phyloP scores from a whole-genome alignment of 257 asterid genomes.

The Marsdenia floribunda region DNA sequence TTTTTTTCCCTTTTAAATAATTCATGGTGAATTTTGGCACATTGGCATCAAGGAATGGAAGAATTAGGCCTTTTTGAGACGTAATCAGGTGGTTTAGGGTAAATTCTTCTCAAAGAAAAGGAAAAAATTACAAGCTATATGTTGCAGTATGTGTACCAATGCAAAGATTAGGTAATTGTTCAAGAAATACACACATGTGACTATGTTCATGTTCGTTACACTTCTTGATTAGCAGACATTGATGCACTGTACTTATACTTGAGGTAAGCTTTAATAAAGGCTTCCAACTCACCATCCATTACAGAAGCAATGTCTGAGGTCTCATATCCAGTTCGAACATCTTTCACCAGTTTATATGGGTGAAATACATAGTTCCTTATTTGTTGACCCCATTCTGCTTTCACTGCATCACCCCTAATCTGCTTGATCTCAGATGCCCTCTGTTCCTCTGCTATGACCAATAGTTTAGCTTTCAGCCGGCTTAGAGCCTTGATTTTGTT shows the following conservation, averaged over 20 bases:
- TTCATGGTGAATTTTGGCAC: no score
- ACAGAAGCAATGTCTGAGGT: slow-evolving; percentile 78
- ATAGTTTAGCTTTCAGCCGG: slow-evolving; percentile 78
- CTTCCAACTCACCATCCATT: slow-evolving; percentile 93
- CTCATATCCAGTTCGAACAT: slow-evolving; percentile 75
- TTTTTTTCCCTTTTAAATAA: no score
- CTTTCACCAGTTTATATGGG: slow-evolving; percentile 93
- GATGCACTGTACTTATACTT: slow-evolving; percentile 63
- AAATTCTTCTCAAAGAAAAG: neutral
- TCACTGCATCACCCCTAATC: slow-evolving; percentile 80
- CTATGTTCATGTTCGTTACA: neutral
- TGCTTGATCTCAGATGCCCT: slow-evolving; percentile 96
- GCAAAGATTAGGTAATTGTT: no score
- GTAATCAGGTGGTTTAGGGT: no score
- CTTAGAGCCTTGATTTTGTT: slow-evolving; percentile 89
- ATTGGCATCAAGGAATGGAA: no score
- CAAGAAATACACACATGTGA: no score
- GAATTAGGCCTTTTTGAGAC: no score
- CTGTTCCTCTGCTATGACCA: slow-evolving; percentile 88
- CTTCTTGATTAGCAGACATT: slow-evolving; percentile 30
- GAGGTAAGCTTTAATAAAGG: slow-evolving; percentile 82
- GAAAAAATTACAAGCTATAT: neutral
- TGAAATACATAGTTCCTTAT: slow-evolving; percentile 93
- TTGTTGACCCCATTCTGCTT: slow-evolving; percentile 99
- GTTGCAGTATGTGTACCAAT: neutral